These are phyloP conservation scores for Podila verticillata DNA, from an alignment of 192 early-diverging fungal genomes.

Conservation along the genomic window DNA sequence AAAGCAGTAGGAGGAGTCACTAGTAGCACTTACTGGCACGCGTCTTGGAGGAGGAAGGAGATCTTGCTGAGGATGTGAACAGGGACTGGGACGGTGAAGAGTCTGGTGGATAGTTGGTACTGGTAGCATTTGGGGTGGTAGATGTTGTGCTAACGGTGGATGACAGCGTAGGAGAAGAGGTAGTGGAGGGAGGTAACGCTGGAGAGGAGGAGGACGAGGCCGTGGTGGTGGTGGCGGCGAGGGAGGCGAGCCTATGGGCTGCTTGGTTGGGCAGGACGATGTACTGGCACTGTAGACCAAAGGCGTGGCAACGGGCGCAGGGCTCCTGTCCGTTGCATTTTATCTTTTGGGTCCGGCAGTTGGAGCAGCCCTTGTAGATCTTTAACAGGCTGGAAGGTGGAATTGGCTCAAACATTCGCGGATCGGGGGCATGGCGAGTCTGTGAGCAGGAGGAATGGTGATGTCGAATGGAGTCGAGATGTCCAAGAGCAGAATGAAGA, in stretches of 20 bases:
- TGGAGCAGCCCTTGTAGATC: slow-evolving; percentile 53
- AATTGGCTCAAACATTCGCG: slow-evolving; percentile 52
- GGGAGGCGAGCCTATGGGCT: slow-evolving; percentile 28
- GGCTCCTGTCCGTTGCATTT: slow-evolving; percentile 50
- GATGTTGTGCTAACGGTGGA: not conserved
- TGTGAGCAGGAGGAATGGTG: slow-evolving; percentile 1
- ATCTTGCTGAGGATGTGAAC: not conserved
- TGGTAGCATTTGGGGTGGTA: not conserved
- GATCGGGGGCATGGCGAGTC: slow-evolving; percentile 39
- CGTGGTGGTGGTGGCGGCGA: not conserved
- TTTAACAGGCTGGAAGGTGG: slow-evolving; percentile 43
- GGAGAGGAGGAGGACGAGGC: slow-evolving; percentile 1
- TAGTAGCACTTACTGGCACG: slow-evolving; percentile 4
- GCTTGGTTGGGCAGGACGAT: slow-evolving; percentile 49
- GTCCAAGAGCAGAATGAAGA: not conserved
- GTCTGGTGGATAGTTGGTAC: not conserved
- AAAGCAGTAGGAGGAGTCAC: not conserved
- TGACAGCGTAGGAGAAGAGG: not conserved
- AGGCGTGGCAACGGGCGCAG: slow-evolving; percentile 34
- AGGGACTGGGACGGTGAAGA: not conserved
- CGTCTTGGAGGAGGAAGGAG: slow-evolving; percentile 1
- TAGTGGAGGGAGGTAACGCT: not conserved
- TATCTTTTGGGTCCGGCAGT: slow-evolving; percentile 52
- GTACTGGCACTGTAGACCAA: slow-evolving; percentile 49
- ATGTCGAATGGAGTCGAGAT: not conserved